These are phyloP conservation scores for Naumovozyma baii DNA, from an alignment of 805 yeast species.

Conservation along the genomic window DNA sequence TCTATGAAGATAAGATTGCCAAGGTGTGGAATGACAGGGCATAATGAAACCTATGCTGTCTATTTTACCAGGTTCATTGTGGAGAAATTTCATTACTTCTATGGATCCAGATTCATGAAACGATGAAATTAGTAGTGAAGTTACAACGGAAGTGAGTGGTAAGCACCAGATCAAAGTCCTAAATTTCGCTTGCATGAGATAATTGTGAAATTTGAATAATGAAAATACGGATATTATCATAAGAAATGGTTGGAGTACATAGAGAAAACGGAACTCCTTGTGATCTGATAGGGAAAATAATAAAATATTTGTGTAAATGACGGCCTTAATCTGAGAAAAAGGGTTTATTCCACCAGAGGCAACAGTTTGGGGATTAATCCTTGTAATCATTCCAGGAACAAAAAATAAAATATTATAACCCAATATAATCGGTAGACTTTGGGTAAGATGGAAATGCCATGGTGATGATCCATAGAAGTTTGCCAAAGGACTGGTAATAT, in stretches of 20 bases:
- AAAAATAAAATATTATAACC: conserved; percentile 59
- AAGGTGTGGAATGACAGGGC: conserved; percentile 97
- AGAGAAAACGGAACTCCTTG: conserved; percentile 85
- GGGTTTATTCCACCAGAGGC: conserved; percentile 3
- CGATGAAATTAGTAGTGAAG: background rate
- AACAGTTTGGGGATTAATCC: conserved; percentile 4
- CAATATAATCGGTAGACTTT: conserved; percentile 71
- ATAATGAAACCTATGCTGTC: conserved; percentile 68
- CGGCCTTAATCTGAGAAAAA: conserved; percentile 20
- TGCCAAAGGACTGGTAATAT: conserved; percentile 62
- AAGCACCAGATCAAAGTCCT: conserved; percentile 10
- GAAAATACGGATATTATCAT: conserved; percentile 42
- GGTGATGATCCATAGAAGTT: conserved; percentile 79
- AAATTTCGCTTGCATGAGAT: background rate
- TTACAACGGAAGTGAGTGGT: conserved; percentile 13
- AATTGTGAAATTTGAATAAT: background rate
- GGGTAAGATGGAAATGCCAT: conserved; percentile 73
- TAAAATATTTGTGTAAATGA: conserved; percentile 37
- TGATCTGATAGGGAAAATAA: conserved; percentile 64
- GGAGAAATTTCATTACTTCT: conserved; percentile 48
- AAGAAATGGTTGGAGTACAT: conserved; percentile 72
- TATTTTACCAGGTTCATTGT: conserved; percentile 31
- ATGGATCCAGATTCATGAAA: conserved; percentile 82
- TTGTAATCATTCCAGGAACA: conserved; percentile 33
- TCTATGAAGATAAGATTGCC: conserved; percentile 76